A percentile compares a stretch with the other conserved stretches of the same genome.
Conservation (phyloP, 345 rosid genomes). For the thale cress (Arabidopsis thaliana) region TAIR10.1 NC_003075.7:8085001-8085500, state of each 20-base stretch:
- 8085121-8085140: constrained; percentile 64
- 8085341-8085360: constrained; percentile 66
- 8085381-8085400: constrained; percentile 67
- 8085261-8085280: constrained; percentile 49
- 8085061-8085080: constrained; percentile 69
- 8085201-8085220: constrained; percentile 64
- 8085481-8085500: constrained; percentile 65
- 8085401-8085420: constrained; percentile 50
- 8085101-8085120: constrained; percentile 80
- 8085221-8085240: constrained; percentile 70
- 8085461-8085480: constrained; percentile 63
- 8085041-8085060: constrained; percentile 53
- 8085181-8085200: constrained; percentile 68
- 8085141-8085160: constrained; percentile 71
- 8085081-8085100: constrained; percentile 70
- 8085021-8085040: constrained; percentile 51
- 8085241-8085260: constrained; percentile 75
- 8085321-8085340: constrained; percentile 63
- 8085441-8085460: constrained; percentile 57
- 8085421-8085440: constrained; percentile 64
- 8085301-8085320: constrained; percentile 51
- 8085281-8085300: constrained; percentile 59
- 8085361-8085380: constrained; percentile 59
- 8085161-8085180: constrained; percentile 67
- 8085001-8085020: constrained; percentile 57